These are phyloP conservation scores for Epicoccum nigrum DNA, from an alignment of 2,329 filamentous ascomycete species.

Conservation along the genomic window DNA sequence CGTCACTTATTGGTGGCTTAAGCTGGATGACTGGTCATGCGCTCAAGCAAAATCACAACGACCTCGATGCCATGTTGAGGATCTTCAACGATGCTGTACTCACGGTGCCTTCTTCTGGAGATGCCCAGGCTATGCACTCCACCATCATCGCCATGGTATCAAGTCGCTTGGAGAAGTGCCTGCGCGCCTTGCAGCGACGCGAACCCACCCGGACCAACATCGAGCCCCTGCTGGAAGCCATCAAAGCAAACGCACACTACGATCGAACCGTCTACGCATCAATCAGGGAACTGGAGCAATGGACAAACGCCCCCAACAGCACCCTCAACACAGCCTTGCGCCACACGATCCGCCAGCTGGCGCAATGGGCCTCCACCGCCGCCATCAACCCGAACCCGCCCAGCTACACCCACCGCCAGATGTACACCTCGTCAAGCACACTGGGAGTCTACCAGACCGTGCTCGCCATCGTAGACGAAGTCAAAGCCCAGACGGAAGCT, in stretches of 20 bases:
- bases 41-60: conserved; percentile 66
- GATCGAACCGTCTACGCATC: conserved; percentile 68
- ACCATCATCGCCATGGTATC: conserved; percentile 75
- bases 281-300: conserved; percentile 71
- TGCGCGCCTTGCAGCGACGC: conserved; percentile 69
- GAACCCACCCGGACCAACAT: conserved; percentile 72
- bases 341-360: conserved; percentile 66
- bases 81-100: conserved; percentile 75
- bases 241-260: conserved; percentile 64
- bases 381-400: conserved; percentile 60
- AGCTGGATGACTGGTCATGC: conserved; percentile 74
- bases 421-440: conserved; percentile 66
- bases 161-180: conserved; percentile 69
- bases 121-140: conserved; percentile 73
- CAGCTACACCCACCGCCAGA: conserved; percentile 73
- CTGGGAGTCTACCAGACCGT: conserved; percentile 68
- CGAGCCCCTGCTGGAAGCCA: conserved; percentile 69
- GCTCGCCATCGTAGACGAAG: conserved; percentile 68
- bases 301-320: conserved; percentile 63
- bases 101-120: conserved; percentile 71
- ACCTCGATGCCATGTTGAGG: conserved; percentile 72
- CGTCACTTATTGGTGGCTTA: conserved; percentile 75
- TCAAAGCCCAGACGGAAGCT: conserved; percentile 65
- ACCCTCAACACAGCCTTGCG: conserved; percentile 66
- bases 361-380: conserved; percentile 68